Conservation (phyloP, 805 yeast genomes). For the Torulaspora maleeae region DNA sequence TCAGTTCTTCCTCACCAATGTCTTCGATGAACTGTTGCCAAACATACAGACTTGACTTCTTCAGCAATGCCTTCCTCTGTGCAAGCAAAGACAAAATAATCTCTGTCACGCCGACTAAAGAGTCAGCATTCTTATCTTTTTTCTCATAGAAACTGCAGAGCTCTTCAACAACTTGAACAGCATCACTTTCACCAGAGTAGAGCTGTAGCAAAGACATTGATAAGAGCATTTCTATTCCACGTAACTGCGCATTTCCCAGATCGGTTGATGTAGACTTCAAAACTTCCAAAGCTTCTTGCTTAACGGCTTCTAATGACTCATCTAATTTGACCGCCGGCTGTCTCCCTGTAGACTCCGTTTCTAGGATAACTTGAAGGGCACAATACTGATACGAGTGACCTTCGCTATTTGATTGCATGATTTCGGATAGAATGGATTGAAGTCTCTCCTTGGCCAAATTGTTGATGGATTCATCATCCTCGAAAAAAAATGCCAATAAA, state of each 20-base stretch:
- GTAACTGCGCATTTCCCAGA: slow-evolving; percentile 37
- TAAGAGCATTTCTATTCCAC: slow-evolving; percentile 69
- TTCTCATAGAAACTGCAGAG: slow-evolving; percentile 41
- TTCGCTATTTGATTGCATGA: slow-evolving; percentile 40
- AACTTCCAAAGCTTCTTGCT: slow-evolving; percentile 45
- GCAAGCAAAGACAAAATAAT: slow-evolving; percentile 53
- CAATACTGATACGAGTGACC: slow-evolving; percentile 51
- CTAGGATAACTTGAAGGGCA: slow-evolving; percentile 41
- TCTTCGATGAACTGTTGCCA: slow-evolving; percentile 54
- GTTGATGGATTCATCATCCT: slow-evolving; percentile 14
- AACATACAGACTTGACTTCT: slow-evolving; percentile 50
- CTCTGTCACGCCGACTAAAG: slow-evolving; percentile 52
- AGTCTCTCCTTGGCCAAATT: slow-evolving; percentile 55
- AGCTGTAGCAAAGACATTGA: slow-evolving; percentile 75
- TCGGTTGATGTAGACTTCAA: slow-evolving; percentile 41
- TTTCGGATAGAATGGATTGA: slow-evolving; percentile 60
- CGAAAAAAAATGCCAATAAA: slow-evolving; percentile 32
- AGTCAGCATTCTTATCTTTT: slow-evolving; percentile 35
- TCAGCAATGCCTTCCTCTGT: slow-evolving; percentile 53
- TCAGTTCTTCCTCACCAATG: slow-evolving; percentile 43
- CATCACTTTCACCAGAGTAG: slow-evolving; percentile 71
- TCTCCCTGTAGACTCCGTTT: slow-evolving; percentile 23
- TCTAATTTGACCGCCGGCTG: slow-evolving; percentile 46
- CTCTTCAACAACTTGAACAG: slow-evolving; percentile 70
- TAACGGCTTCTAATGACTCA: slow-evolving; percentile 49